Conservation (phyloP, 345 rosid species). For the Eucalyptus erythrocorys region DNA sequence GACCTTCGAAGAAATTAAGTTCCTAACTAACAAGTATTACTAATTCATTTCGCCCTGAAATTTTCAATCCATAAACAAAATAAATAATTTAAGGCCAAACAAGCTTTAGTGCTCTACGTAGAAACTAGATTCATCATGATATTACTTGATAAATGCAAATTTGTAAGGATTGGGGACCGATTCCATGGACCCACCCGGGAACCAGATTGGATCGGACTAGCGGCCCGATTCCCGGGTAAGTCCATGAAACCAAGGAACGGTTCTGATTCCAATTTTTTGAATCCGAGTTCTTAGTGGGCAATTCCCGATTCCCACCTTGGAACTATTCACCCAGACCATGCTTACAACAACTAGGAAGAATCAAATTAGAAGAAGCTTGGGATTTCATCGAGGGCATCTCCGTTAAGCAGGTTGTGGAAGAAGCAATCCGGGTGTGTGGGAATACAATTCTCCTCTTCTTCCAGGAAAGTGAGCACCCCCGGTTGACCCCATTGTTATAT, state of each 20-base stretch:
- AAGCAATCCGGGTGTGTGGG: background rate
- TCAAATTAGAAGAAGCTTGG: background rate
- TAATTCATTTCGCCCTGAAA: accelerated
- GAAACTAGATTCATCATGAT: too few relatives aligned
- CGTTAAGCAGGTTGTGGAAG: background rate
- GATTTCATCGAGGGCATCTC: background rate
- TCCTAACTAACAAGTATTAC: too few relatives aligned
- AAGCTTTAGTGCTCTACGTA: too few relatives aligned
- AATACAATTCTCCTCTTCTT: background rate
- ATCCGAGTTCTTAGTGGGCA: accelerated
- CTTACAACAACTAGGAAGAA: background rate
- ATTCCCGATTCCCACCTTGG: too few relatives aligned
- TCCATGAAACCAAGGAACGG: accelerated
- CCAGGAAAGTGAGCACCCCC: background rate
- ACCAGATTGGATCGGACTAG: accelerated
- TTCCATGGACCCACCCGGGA: too few relatives aligned
- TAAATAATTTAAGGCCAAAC: too few relatives aligned
- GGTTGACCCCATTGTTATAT: too few relatives aligned
- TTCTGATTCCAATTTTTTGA: too few relatives aligned
- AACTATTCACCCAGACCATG: accelerated
- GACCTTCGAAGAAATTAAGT: too few relatives aligned
- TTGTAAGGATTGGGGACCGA: accelerated
- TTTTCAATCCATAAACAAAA: too few relatives aligned
- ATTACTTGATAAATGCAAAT: accelerated
- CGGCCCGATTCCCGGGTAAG: accelerated